Evolutionary conservation across 257 asterid species (phyloP).

Genomic region (Penstemon eatonii): DNA sequence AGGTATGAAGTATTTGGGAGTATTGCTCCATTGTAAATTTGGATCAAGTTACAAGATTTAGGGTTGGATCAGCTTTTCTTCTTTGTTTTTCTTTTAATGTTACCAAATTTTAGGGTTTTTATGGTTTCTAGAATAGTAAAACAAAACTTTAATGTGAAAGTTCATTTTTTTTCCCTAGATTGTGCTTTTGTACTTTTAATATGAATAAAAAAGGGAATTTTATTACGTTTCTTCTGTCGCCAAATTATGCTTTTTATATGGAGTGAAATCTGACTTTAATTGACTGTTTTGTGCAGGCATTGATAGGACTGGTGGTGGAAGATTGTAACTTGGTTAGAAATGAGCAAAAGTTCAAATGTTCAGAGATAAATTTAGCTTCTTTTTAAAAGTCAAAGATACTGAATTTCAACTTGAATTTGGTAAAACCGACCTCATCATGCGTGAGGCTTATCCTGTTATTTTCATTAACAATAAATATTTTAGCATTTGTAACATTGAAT

Average conservation of each 20-base stretch:
- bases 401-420: conserved; percentile 26
- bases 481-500: conserved; percentile 19
- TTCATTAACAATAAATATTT: conserved; percentile 23
- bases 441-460: conserved; percentile 24
- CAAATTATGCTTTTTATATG: background rate
- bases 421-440: conserved; percentile 18
- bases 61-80: conserved; percentile 41
- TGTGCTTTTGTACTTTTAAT: too few species aligned
- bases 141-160: background rate
- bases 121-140: background rate
- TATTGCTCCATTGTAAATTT: background rate
- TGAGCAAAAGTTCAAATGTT: conserved; percentile 29
- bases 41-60: too few species aligned
- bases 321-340: conserved; percentile 20
- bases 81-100: background rate
- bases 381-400: conserved; percentile 25
- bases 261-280: conserved; percentile 27
- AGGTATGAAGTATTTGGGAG: conserved; percentile 26
- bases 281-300: conserved; percentile 41
- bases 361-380: conserved; percentile 24
- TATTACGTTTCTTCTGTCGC: too few species aligned
- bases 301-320: conserved; percentile 20
- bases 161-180: background rate
- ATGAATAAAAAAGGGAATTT: too few species aligned
- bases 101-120: background rate